phyloP scores from a whole-genome alignment of 306 rosid genomes.

The Malus fusca region DNA sequence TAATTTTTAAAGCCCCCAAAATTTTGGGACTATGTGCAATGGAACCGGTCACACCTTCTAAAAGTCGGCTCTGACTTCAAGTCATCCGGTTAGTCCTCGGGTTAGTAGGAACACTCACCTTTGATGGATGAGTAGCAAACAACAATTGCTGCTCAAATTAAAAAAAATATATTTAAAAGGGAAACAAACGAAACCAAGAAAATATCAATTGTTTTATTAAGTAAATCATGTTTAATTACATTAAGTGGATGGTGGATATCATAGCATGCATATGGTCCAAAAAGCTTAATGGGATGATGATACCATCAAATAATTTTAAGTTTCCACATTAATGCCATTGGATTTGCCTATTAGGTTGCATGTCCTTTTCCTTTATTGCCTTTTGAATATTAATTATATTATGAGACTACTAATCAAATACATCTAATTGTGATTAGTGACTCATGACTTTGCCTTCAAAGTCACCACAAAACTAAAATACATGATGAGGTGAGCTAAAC shows the following conservation, averaged over 20 bases:
- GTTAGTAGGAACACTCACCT: too few relatives aligned
- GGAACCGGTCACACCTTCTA: too few relatives aligned
- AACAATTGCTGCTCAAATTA: too few relatives aligned
- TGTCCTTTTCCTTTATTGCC: background rate
- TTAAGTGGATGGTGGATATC: background rate
- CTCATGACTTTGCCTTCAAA: background rate
- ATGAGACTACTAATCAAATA: background rate
- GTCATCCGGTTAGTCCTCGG: too few relatives aligned
- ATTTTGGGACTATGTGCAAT: too few relatives aligned
- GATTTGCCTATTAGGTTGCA: background rate
- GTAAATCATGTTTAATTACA: background rate
- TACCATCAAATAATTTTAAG: background rate
- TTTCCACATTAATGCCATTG: background rate
- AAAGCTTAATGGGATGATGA: background rate
- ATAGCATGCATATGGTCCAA: background rate
- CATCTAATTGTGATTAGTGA: background rate
- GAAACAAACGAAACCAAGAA: constrained; percentile 3
- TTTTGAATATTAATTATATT: background rate
- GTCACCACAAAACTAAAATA: background rate
- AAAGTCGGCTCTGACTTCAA: too few relatives aligned
- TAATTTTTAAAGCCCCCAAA: too few relatives aligned
- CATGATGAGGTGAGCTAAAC: background rate
- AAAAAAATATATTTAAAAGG: too few relatives aligned
- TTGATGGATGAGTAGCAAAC: too few relatives aligned
- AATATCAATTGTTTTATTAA: background rate